Base-by-base conservation (phyloP, 768 basidiomycete genomes). In the Kockovaella imperatae region DNA sequence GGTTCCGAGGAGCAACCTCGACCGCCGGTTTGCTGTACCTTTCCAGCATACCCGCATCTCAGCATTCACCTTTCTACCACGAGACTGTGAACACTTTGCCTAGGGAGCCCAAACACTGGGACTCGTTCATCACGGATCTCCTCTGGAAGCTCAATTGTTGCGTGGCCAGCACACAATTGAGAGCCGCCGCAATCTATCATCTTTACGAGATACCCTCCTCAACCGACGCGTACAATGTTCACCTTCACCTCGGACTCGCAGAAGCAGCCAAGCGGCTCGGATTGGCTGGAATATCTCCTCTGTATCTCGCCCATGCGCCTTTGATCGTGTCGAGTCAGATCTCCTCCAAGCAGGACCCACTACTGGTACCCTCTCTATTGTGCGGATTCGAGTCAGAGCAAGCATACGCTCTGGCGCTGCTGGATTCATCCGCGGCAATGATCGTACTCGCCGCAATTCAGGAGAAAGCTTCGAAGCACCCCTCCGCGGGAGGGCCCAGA, bases 161-260 rank as follows among this genome's bases (percentile, higher is more conserved):
- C 77, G 77, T 95, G 32, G 77, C 80, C 15, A 84, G 82, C 60
- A 83, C 87, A 1, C 77, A 78, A 1, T 78, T 84, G 18, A 78
- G 91, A 23, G 80, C 87, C 14, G 84, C 82, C 3, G 78, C 88
- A 1, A 89, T 93, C 63, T 90, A 84, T 81, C 84, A 93, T 68
- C 66, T 97, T 41, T 73, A 96, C 50, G 88, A 91, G 67, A 78
- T 79, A 5, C 78, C 68, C 58, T 74, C 54, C 74, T 54, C 70
- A 32, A 76, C 43, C 53, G 63, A 60, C 15, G 38, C 53, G 53
- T 34, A 53, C 48, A 42, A 63, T 42, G 73, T 73, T 35, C 71
- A 75, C 70, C 58, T 72, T 49, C 61, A 54, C 45, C 29, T 36
- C 8, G 64, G 59, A 7, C 73, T 96, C 30, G 59, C 59, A 14